A percentile compares a stretch with the other conserved stretches of the same genome.
These are phyloP conservation scores for Tuber indicum DNA, from an alignment of 495 filamentous ascomycete genomes.

Conservation along the genomic window DNA sequence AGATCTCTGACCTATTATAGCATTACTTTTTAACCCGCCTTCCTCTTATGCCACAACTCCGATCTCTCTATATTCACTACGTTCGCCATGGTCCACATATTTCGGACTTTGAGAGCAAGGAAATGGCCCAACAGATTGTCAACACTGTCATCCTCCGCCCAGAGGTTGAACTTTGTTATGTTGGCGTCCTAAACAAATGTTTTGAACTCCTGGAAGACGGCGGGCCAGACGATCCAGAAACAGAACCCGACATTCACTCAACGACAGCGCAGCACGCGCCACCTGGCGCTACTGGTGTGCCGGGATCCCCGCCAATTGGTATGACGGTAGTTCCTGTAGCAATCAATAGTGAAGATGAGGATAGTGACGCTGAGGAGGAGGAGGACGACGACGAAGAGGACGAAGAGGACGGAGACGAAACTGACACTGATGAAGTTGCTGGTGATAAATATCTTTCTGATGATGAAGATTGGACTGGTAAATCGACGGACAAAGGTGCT, in stretches of 20 bases:
- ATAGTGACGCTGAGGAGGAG: conserved; percentile 45
- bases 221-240: conserved; percentile 41
- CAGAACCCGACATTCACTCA: conserved; percentile 30
- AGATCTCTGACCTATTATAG: conserved; percentile 46
- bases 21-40: conserved; percentile 83
- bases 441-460: conserved; percentile 47
- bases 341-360: conserved; percentile 45
- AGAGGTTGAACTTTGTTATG: conserved; percentile 74
- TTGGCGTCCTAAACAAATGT: conserved; percentile 75
- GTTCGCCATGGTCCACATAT: conserved; percentile 49
- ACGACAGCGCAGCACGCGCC: conserved; percentile 28
- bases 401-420: conserved; percentile 42
- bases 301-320: conserved; percentile 31
- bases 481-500: conserved; percentile 46
- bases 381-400: conserved; percentile 47
- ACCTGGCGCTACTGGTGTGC: conserved; percentile 39
- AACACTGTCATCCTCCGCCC: conserved; percentile 82
- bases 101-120: conserved; percentile 59
- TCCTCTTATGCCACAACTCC: conserved; percentile 66
- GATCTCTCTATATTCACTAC: conserved; percentile 66
- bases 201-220: conserved; percentile 78
- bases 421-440: conserved; percentile 43
- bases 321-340: conserved; percentile 38
- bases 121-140: conserved; percentile 75
- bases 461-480: conserved; percentile 44